Percentiles rank a stretch among this genome's conserved stretches.
Conservation (phyloP, 768 basidiomycete species). For the Boletus vinaceobasis region DNA sequence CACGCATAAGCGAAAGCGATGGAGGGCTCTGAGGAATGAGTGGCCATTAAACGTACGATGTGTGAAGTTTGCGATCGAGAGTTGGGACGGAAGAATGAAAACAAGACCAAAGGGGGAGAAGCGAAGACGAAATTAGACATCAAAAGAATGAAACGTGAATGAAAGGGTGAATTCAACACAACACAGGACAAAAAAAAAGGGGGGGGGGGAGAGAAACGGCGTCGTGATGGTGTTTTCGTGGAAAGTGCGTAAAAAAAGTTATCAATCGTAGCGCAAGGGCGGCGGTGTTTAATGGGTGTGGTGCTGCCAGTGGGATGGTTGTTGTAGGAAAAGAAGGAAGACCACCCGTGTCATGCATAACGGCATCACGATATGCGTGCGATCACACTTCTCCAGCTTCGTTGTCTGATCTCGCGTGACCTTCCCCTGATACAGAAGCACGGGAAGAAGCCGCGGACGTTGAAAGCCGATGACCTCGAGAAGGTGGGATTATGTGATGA, state of each 20-base stretch:
- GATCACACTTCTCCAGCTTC: conserved; percentile 15
- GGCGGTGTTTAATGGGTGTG: not conserved
- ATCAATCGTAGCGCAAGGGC: conserved; percentile 21
- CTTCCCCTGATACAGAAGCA: conserved; percentile 12
- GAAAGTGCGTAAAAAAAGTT: conserved; percentile 14
- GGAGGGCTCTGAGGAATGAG: not conserved
- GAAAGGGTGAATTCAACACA: not conserved
- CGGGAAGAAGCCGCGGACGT: conserved; percentile 11
- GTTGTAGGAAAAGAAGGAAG: not conserved
- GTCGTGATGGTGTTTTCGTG: conserved; percentile 26
- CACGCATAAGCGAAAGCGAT: conserved; percentile 19
- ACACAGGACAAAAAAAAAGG: not conserved
- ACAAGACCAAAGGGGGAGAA: not conserved
- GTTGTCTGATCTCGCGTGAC: conserved; percentile 21
- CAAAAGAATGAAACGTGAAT: conserved; percentile 1
- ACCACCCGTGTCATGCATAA: conserved; percentile 5
- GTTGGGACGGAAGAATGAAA: not conserved
- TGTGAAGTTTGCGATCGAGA: conserved; percentile 1
- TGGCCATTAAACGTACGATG: conserved; percentile 25
- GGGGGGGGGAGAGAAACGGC: not conserved
- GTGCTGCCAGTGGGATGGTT: not conserved
- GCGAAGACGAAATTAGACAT: not conserved
- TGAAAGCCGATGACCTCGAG: conserved; percentile 14
- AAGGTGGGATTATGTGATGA: conserved; percentile 18
- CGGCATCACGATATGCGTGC: conserved; percentile 12